Base-by-base conservation (phyloP, 257 asterid species). In the Petunia axillaris region DNA sequence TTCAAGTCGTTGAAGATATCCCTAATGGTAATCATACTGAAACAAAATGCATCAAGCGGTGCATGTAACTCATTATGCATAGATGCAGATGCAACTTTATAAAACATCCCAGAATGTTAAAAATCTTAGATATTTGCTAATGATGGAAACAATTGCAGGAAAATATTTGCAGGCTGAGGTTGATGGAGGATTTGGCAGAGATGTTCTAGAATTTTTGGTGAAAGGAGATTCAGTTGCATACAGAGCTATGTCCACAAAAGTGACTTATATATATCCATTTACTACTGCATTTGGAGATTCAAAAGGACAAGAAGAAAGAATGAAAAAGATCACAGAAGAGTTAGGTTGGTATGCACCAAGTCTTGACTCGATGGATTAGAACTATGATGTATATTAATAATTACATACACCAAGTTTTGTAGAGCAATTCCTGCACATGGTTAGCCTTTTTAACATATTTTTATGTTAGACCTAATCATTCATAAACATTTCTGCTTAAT, bases 231-330 rank as follows among this genome's bases (percentile, higher is more conserved):
- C 86, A 1, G 99, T 93, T 73, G 80, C 93, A 8, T 93, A 82
- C 36, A 85, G 99, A 84, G 95, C 89, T 43, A 95, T 93, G 99
- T 94, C 99, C 7, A 88, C 89, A n/a, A 92, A 92, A 75, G 97
- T 95, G 10, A 92, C 93, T 0, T 95, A 91, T 63, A 80, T 95
- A 14, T 95, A 95, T 76, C 99, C 99, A 5, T 95, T 95, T 81
- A 95, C 99, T 1, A 95, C 99, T 4, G 97, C 98, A 11, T 90
- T 95, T 14, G 99, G 99, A n/a, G 97, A 95, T 84, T 91, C 98
- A 0, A 92, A 93, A 80, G 99, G 98, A 36, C 93, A 95, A 80
- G 93, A 95, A 85, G 88, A 82, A 75, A 92, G 99, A 87, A 2
- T 92, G 88, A 87, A 88, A 83, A 86, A 81, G 77, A 91, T 95